Evolutionary conservation across 116 monocot genomes (phyloP), one percentile per base, ranked within the genome.

Genomic region (Dioscorea cayenensis): DNA sequence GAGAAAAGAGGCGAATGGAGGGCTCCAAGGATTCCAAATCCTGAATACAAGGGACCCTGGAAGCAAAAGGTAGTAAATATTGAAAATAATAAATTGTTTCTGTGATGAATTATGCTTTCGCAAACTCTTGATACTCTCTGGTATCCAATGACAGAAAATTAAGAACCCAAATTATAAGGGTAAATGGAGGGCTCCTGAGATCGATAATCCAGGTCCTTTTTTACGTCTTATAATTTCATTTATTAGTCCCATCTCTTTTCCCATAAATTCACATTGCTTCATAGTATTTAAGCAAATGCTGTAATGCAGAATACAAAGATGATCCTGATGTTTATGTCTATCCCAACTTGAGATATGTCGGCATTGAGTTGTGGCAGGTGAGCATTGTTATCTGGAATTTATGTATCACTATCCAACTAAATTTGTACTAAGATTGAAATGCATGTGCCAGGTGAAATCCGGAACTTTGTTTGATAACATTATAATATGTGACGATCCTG

Each of bases 311-410:
- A 32, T 92, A 85, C 79, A 85, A 92, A 63, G 88, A 88, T 76
- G 84, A 89, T 20, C 79, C 89, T 20, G 70, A 89, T 58, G 69
- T 87, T 27, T 89, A 93, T 74, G 84, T 83, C 29, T 89, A 75
- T 69, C 72, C 80, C 61, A 77, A 83, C 58, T 68, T 93, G 72
- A 86, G 80, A 76, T 93, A 93, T 76, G 89, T 89, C 14, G 93
- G 84, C 10, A 81, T 93, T 74, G 93, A 93, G 73, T 76, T 93
- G 23, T 93, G 93, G 93, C 93, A 93, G 81, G 93, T 55, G 17
- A 55, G n/a, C 87, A 67, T 67, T 66, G 51, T 12, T 60, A 13
- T 36, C 23, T 23, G 23, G 60, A 29, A 38, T 32, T 16, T 32
- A 5, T 66, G 11, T 7, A 1, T 49, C 14, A 55, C 6, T 3